Base-by-base conservation (phyloP, 73 alveolate species). In the Effrenium voratum region DNA sequence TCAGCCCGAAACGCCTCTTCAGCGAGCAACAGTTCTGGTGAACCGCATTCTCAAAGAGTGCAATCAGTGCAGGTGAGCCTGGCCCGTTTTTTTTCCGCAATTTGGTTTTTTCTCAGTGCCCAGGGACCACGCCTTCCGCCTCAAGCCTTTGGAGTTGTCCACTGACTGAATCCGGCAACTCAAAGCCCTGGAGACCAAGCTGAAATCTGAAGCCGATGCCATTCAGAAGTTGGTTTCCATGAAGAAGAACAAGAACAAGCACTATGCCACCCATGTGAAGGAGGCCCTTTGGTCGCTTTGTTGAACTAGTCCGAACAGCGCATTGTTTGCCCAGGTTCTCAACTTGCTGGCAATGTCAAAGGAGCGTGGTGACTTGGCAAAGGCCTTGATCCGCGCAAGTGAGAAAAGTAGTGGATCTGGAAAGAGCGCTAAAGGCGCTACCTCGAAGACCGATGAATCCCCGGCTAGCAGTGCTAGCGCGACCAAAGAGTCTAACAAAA, bases 211-310 rank as follows among this genome's bases (percentile, higher is more conserved):
- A 24, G 82, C 82, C 28, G 82, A 30, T 8, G 0, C 0, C 30
- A 70, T 70, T 24, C 82, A 70, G 82, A 6, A 32, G 49, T 46
- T 70, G 49, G 26, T 34, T 24, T 32, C 16, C 28, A n/a, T 4
- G 82, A 70, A 70, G 47, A 70, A 70, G 50, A 70, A 70, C 82
- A 70, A 70, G 82, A 6, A 70, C 82, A 32, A 70, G 44, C 38
- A 70, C 47, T 70, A 70, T 70, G 82, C 6, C 45, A 28, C 32
- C 76, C 49, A 5, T 10, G 47, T 70, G 30, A 28, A 15, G 45
- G 47, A 32, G 47, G 82, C 12, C 22, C 38, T 19, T 52, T 52
- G 63, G 63, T 52, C 8, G 63, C 8, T 52, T 12, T 52, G 63
- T 12, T 12, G 19, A 52, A 52, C 63, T 12, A 52, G 8, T 19